Evolutionary conservation across 1,284 basidiomycete genomes (phyloP).

Genomic region (Ustilago vetiveriae): DNA sequence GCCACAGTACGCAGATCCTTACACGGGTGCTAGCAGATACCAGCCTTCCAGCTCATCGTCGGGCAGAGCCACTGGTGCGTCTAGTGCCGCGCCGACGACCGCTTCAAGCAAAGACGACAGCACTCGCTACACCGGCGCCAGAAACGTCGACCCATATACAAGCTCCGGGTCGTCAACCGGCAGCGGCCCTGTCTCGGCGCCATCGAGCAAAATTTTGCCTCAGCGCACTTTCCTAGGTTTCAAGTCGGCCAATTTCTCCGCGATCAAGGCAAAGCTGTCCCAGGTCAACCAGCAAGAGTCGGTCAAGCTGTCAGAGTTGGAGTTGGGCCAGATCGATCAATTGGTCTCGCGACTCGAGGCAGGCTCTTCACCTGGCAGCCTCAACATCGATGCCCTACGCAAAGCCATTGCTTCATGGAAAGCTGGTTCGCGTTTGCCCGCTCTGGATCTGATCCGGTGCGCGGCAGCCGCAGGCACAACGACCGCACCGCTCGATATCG

Average conservation of each 20-base stretch:
- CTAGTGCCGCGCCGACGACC: slow-evolving; percentile 63
- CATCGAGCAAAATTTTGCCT: slow-evolving; percentile 55
- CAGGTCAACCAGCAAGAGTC: slow-evolving; percentile 81
- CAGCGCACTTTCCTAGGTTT: slow-evolving; percentile 73
- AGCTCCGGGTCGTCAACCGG: slow-evolving; percentile 46
- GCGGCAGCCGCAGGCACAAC: slow-evolving; percentile 74
- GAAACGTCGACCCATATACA: slow-evolving; percentile 52
- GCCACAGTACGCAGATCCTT: slow-evolving; percentile 84
- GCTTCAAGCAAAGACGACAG: slow-evolving; percentile 60
- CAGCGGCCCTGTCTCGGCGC: slow-evolving; percentile 40
- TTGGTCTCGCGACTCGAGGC: slow-evolving; percentile 74
- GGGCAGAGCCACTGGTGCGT: slow-evolving; percentile 41
- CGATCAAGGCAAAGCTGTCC: slow-evolving; percentile 83
- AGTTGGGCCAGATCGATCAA: slow-evolving; percentile 75
- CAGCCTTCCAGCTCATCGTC: slow-evolving; percentile 66
- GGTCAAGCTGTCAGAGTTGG: slow-evolving; percentile 74
- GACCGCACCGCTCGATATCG: slow-evolving; percentile 72
- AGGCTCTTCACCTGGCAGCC: not conserved
- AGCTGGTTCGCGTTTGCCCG: slow-evolving; percentile 81
- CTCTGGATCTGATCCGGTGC: slow-evolving; percentile 85
- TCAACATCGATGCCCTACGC: slow-evolving; percentile 41
- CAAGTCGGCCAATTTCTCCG: slow-evolving; percentile 85
- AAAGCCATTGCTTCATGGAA: slow-evolving; percentile 82
- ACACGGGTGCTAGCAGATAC: slow-evolving; percentile 81
- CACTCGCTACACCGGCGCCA: slow-evolving; percentile 68